Base-by-base conservation (phyloP, 441 rosid genomes). In the Adansonia madagascariensis region DNA sequence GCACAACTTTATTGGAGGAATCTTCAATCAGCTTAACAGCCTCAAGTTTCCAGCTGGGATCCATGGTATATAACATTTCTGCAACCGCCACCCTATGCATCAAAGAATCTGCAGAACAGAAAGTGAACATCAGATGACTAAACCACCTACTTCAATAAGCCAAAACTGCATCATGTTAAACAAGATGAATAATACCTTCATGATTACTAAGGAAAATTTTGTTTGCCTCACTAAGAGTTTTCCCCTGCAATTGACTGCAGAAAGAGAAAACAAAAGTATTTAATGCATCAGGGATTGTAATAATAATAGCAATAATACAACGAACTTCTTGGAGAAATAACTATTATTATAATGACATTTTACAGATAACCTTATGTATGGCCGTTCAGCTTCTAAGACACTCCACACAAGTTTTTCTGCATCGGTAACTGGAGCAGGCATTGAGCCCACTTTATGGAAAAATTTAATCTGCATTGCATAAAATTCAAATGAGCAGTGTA, bases 61-160 rank as follows among this genome's bases (percentile, higher is more conserved):
- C 97, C 81, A 97, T 85, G 71, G 89, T 81, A 82, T 62, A 80
- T 27, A 93, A 71, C 97, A 94, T 93, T 86, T 97, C 99, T 17
- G 99, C 97, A 74, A 85, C 97, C 55, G 98, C 98, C 66, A 90
- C 95, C 83, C 97, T 97, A 86, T 97, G 99, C 95, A 89, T 89
- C 90, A 97, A 90, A 55, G 98, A 94, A 85, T 84, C 99, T 97
- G 91, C 80, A 65, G 73, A 43, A 79, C 62, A 77, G 0, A 65
- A 65, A 65, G 50, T 50, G 49, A 74, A 56, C 31, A 63, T 64
- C 46, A 41, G 41, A 74, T 66, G 24, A 63, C 11, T 14, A 70
- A 20, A 69, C 22, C 27, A 39, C 52, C 20, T 7, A 66, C 55
- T 39, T 53, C 56, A 66, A 41, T 3, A 18, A 3, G 27, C 55